Evolutionary conservation across 306 rosid species (phyloP), one percentile per base, ranked within the genome.

Genomic region (Begonia fuchsioides): DNA sequence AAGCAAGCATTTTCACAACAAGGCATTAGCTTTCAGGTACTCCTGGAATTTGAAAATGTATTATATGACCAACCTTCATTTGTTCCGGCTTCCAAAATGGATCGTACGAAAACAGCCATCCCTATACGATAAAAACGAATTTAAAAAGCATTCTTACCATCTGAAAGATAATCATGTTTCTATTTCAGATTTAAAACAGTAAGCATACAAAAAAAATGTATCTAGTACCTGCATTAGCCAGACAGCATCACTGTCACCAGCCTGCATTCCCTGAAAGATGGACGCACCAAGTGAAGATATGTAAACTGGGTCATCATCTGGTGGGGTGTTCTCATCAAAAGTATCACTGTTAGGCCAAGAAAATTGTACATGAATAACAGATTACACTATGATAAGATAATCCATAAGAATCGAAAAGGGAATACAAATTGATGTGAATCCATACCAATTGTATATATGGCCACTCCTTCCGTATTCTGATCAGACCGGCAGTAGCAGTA

Each of bases 251-350:
- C 51, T 38, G 65, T 87, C 96, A 57, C 96, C 94, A 35, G 74
- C 70, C 73, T 76, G 81, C 88, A 87, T 74, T 64, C 93, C 96
- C 57, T 63, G 74, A 59, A 75, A 87, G 61, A 55, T 78, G 70
- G 93, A 75, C 20, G 85, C 77, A 45, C 93, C 96, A 39, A 87
- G 67, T 51, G 94, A 70, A 67, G 94, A 87, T 54, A 83, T 83
- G 75, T 80, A 87, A 54, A 72, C 74, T 18, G 87, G 88, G 55
- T 76, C 86, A 69, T 83, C 94, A 52, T 58, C 51, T 38, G 96
- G 96, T 5, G 94, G 96, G 40, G 96, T 87, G 76, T 87, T 87
- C 74, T 87, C 96, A 26, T 83, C 94, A 51, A 87, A 87, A 67
- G 96, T 87, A 69, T 83, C 94, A 41, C 94, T 87, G 83, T 55